A percentile compares a stretch with the other conserved stretches of the same genome.
Conservation (phyloP, 2,329 filamentous ascomycete species). For the Tetracladium maxilliforme region DNA sequence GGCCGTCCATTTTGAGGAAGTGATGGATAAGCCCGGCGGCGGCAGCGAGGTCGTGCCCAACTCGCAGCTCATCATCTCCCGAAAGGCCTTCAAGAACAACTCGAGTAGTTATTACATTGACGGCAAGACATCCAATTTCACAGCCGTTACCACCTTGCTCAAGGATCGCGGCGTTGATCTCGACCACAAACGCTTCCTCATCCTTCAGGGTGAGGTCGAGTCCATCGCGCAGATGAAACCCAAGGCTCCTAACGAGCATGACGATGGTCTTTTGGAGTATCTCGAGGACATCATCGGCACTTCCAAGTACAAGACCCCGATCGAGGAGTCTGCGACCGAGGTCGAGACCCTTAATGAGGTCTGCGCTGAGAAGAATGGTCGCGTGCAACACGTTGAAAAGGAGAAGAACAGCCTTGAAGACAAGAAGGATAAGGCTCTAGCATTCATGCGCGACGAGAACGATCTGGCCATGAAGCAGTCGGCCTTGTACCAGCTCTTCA, state of each 20-base stretch:
- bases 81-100: slow-evolving; percentile 94
- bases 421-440: slow-evolving; percentile 89
- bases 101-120: slow-evolving; percentile 98
- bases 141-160: slow-evolving; percentile 73
- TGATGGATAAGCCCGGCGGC: slow-evolving; percentile 73
- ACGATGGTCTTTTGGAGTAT: slow-evolving; percentile 91
- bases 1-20: slow-evolving; percentile 90
- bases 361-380: slow-evolving; percentile 85
- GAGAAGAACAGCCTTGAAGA: slow-evolving; percentile 87
- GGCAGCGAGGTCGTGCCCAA: slow-evolving; percentile 65
- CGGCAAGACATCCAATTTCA: slow-evolving; percentile 78
- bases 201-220: slow-evolving; percentile 93
- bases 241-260: slow-evolving; percentile 87
- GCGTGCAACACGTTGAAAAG: slow-evolving; percentile 96
- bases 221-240: slow-evolving; percentile 99
- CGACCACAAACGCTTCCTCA: slow-evolving; percentile 95
- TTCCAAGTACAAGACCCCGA: slow-evolving; percentile 93
- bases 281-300: slow-evolving; percentile 98
- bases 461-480: slow-evolving; percentile 82
- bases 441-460: slow-evolving; percentile 84
- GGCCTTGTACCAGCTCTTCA: slow-evolving; percentile 82
- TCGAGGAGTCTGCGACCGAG: slow-evolving; percentile 83
- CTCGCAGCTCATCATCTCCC: slow-evolving; percentile 75
- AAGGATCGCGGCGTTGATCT: slow-evolving; percentile 83
- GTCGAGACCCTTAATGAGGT: slow-evolving; percentile 89